phyloP scores from a whole-genome alignment of 1,284 basidiomycete genomes.

The Ustilago crameri region DNA sequence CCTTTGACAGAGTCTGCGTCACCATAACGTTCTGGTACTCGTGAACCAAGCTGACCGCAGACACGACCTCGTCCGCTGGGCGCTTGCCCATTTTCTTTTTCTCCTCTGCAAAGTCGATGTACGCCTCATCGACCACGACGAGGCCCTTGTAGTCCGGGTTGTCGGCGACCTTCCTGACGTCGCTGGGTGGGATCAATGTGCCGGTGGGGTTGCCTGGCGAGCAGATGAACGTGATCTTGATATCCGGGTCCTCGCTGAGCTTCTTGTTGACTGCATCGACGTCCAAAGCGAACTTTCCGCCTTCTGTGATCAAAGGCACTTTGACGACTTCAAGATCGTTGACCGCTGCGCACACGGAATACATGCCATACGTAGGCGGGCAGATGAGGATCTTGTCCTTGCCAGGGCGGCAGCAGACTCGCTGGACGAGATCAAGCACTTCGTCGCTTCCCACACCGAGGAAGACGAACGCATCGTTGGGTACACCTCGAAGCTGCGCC shows the following conservation, averaged over 20 bases:
- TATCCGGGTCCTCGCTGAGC: constrained; percentile 66
- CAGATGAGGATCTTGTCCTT: constrained; percentile 76
- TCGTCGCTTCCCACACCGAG: constrained; percentile 97
- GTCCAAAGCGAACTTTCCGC: constrained; percentile 80
- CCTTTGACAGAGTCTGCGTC: constrained; percentile 94
- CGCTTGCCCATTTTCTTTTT: constrained; percentile 58
- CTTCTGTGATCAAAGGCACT: constrained; percentile 80
- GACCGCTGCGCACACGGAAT: constrained; percentile 90
- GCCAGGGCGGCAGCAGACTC: constrained; percentile 85
- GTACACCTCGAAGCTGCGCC: constrained; percentile 72
- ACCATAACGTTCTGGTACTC: constrained; percentile 91
- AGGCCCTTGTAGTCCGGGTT: constrained; percentile 87
- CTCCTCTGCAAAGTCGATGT: constrained; percentile 84
- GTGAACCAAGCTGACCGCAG: constrained; percentile 77
- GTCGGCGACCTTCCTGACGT: constrained; percentile 80
- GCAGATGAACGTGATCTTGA: constrained; percentile 94
- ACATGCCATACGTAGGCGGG: constrained; percentile 99
- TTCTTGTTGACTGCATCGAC: constrained; percentile 48
- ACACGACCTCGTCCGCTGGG: constrained; percentile 69
- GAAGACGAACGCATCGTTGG: constrained; percentile 76
- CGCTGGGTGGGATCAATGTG: constrained; percentile 80
- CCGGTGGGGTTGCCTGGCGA: constrained; percentile 98
- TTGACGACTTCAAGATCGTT: constrained; percentile 90
- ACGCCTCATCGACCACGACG: constrained; percentile 95
- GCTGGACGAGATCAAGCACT: constrained; percentile 92